phyloP scores from a whole-genome alignment of 305 asterid species.

The Fraxinus xanthoxyloides region DNA sequence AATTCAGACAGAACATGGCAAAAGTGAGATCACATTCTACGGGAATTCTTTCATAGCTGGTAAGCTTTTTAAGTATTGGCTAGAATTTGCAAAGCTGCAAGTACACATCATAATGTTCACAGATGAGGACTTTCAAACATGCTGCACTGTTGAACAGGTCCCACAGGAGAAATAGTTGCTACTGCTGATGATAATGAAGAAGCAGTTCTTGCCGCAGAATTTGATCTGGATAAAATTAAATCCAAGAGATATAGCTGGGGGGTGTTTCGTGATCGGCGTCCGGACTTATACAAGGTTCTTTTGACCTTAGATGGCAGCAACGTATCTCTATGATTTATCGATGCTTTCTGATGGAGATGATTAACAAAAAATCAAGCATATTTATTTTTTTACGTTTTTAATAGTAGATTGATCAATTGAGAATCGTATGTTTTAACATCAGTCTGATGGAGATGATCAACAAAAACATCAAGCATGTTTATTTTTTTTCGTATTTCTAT shows the following conservation, averaged over 20 bases:
- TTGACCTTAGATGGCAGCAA: constrained; percentile 79
- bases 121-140: constrained; percentile 10
- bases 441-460: background rate
- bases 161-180: constrained; percentile 83
- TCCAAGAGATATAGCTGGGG: constrained; percentile 90
- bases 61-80: constrained; percentile 23
- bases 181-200: constrained; percentile 76
- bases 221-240: constrained; percentile 76
- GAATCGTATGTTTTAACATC: background rate
- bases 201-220: constrained; percentile 71
- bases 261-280: constrained; percentile 90
- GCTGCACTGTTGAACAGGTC: constrained; percentile 46
- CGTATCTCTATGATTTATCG: constrained; percentile 36
- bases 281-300: constrained; percentile 91
- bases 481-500: background rate
- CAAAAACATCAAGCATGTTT: too few relatives aligned
- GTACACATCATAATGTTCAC: background rate
- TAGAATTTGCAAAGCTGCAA: background rate
- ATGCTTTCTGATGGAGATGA: background rate
- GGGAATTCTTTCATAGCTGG: constrained; percentile 95
- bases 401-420: background rate
- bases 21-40: constrained; percentile 79
- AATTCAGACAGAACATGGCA: constrained; percentile 85
- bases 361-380: background rate
- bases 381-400: background rate